Evolutionary conservation across 495 filamentous ascomycete species (phyloP).

Genomic region (Tuber brumale): DNA sequence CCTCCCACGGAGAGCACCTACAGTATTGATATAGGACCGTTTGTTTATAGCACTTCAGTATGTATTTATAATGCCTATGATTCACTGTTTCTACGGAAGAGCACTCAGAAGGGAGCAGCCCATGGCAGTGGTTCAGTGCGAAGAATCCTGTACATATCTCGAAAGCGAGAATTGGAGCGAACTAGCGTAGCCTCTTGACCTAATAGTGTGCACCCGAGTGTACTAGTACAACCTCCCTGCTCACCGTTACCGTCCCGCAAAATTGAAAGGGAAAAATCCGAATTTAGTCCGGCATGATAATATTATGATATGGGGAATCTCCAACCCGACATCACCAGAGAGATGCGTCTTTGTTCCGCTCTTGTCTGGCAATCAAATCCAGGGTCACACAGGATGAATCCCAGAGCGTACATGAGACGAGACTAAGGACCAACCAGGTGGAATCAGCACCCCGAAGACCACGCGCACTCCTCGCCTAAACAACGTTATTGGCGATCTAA

Average conservation of each 20-base stretch:
- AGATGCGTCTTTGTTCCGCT: constrained; percentile 19
- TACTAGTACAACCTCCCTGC: neutral
- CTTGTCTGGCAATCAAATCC: constrained; percentile 36
- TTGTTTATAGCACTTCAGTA: neutral
- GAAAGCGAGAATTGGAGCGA: constrained; percentile 1
- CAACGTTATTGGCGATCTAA: constrained; percentile 37
- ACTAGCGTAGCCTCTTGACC: neutral
- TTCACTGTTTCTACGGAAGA: neutral
- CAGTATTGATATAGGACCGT: neutral
- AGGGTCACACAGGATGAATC: constrained; percentile 32
- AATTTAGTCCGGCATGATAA: constrained; percentile 12
- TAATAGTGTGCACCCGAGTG: neutral
- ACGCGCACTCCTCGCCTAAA: constrained; percentile 37
- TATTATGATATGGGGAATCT: constrained; percentile 26
- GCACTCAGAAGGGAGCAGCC: constrained; percentile 6
- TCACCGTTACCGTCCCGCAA: neutral
- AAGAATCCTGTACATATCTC: neutral
- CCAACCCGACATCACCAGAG: constrained; percentile 28
- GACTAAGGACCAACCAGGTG: constrained; percentile 33
- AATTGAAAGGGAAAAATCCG: neutral
- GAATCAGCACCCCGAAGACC: constrained; percentile 22
- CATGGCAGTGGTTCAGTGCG: constrained; percentile 3
- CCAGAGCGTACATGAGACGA: constrained; percentile 19
- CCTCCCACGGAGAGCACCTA: neutral
- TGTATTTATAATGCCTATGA: neutral